Percentiles rank a stretch among this genome's conserved stretches.
Evolutionary conservation across 345 rosid species (phyloP).

Genomic region (Eutrema heterophyllum): DNA sequence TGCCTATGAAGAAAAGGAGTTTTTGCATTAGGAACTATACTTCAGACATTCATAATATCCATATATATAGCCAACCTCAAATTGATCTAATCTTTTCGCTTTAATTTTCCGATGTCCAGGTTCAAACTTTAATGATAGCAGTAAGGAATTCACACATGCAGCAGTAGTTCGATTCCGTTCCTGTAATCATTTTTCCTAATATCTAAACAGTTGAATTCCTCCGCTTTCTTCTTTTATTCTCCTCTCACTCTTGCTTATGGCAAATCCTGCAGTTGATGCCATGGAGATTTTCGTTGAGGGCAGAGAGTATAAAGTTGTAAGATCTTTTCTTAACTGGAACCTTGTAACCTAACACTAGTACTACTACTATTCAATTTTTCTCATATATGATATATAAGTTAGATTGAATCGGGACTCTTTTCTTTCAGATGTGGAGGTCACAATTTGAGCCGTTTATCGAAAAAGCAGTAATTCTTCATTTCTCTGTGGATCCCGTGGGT

Average conservation of each 20-base stretch:
- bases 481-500: constrained; percentile 79
- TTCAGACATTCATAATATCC: not conserved
- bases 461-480: constrained; percentile 48
- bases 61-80: not conserved
- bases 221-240: not conserved
- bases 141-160: constrained; percentile 66
- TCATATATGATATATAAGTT: not conserved
- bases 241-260: constrained; percentile 21
- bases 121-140: constrained; percentile 59
- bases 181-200: constrained; percentile 32
- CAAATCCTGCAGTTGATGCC: constrained; percentile 61
- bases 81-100: not conserved
- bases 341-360: not conserved
- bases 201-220: not conserved
- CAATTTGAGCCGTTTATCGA: constrained; percentile 47
- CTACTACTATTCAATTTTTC: not conserved
- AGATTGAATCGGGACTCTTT: not conserved
- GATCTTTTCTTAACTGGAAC: constrained; percentile 9
- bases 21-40: not conserved
- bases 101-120: constrained; percentile 37
- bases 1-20: constrained; percentile 8
- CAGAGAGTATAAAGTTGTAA: constrained; percentile 66
- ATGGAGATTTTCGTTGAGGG: constrained; percentile 59
- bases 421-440: constrained; percentile 64
- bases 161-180: constrained; percentile 68